Percentiles rank a stretch among this genome's conserved stretches.
Evolutionary conservation across 306 rosid species (phyloP).

Genomic region (Purshia tridentata): DNA sequence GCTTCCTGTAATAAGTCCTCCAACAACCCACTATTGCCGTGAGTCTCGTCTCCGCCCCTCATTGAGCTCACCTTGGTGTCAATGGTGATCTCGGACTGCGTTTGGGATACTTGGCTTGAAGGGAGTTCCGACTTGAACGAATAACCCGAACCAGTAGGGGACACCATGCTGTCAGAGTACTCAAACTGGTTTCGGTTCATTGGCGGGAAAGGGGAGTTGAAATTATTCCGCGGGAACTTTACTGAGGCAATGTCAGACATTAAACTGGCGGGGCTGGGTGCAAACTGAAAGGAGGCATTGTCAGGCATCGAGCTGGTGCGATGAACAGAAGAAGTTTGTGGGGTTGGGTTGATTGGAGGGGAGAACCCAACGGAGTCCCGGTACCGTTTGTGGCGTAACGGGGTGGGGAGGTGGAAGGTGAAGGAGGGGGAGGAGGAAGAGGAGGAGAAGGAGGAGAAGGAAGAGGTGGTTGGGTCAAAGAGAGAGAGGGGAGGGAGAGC

Average conservation of each 20-base stretch:
- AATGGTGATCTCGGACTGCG: conserved; percentile 29
- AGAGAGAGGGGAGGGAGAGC: conserved; percentile 17
- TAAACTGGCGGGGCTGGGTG: not conserved
- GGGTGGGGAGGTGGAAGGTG: conserved; percentile 63
- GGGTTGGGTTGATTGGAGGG: conserved; percentile 24
- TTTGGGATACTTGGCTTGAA: conserved; percentile 57
- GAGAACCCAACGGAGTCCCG: conserved; percentile 23
- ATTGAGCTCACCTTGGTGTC: conserved; percentile 33
- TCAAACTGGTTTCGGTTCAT: conserved; percentile 41
- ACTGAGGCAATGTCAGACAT: conserved; percentile 26
- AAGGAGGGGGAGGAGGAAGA: conserved; percentile 38
- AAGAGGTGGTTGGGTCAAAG: conserved; percentile 9
- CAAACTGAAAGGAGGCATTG: conserved; percentile 33
- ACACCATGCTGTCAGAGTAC: conserved; percentile 11
- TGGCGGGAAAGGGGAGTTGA: conserved; percentile 33
- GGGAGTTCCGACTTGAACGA: conserved; percentile 56
- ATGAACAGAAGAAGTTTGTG: not conserved
- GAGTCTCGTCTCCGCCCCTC: not conserved
- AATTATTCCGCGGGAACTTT: conserved; percentile 36
- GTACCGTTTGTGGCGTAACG: conserved; percentile 47
- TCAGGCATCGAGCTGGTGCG: conserved; percentile 17
- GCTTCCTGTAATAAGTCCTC: conserved; percentile 64
- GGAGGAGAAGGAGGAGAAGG: conserved; percentile 12
- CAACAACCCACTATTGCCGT: conserved; percentile 31
- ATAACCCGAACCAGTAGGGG: conserved; percentile 16